Base-by-base conservation (phyloP, 495 filamentous ascomycete species). In the Talaromyces proteolyticus region DNA sequence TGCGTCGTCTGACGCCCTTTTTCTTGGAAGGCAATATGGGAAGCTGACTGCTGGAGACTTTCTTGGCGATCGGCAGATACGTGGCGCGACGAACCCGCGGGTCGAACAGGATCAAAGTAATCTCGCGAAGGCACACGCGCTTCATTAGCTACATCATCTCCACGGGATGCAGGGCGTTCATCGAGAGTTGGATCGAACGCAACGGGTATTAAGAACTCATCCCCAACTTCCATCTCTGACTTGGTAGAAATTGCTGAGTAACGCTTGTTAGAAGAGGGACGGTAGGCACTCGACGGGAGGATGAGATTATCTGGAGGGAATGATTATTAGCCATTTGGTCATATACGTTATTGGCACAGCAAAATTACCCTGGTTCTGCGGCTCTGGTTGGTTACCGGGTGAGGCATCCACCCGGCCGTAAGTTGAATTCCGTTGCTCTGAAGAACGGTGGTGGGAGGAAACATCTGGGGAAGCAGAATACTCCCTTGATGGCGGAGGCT, bases 1-100 rank as follows among this genome's bases (percentile, higher is more conserved):
- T 72, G 67, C 4, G 64, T 67, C 6, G 65, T 57, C 57, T 88
- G 81, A 42, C 88, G 79, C 0, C 82, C 82, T 60, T 91, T 91
- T 58, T 94, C 89, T 63, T 95, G 90, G 62, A 88, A 94, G 34
- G 89, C 88, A 60, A 96, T 95, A 65, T 97, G 91, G 26, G 90
- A 88, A 6, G 87, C 89, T 8, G 79, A 72, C 16, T 51, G 46
- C 45, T 74, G 58, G 21, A 64, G 54, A 37, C 43, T 56, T 52
- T 61, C 63, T n/a, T 19, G 48, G 42, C 47, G 60, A 54, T 59
- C 60, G 12, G 42, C 43, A 29, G 57, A 53, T 14, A 40, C 29
- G 49, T 57, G 59, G 18, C 60, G 57, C 3, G 72, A 63, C 41
- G 72, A 69, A 4, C 72, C 42, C 14, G 59, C 40, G 4, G 59